Evolutionary conservation across 2,329 filamentous ascomycete genomes (phyloP), one percentile per base, ranked within the genome.

Genomic region (Ophiocordyceps robertsii): DNA sequence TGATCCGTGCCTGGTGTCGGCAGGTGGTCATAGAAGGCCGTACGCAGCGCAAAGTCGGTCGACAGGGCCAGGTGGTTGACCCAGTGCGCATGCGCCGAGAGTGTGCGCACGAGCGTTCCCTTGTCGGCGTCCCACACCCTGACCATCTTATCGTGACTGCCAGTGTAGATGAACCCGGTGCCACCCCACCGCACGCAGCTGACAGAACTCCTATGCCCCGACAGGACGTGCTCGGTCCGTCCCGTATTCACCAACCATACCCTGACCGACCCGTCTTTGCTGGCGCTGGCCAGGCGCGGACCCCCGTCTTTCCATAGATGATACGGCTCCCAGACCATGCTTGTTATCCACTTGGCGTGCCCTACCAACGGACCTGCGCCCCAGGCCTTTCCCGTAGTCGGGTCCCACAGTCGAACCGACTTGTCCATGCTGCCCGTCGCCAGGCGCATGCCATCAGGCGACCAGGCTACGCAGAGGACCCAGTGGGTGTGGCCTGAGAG

Each of bases 171-270:
- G 45, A 77, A 68, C 4, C 88, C 87, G 2, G 80, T 83, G n/a
- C 90, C 90, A 44, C 92, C 92, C 92, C 92, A 98, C 52, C 82
- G 81, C 4, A 96, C 87, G 59, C 89, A 95, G 38, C 84, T 88
- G 14, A 96, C 85, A 39, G 80, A 86, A 37, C 80, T 81, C 65
- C 88, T 92, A 68, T 98, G 92, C 3, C 90, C 90, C 6, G 82
- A 84, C 27, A 96, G 69, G 3, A 90, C 83, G 53, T 84, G 79
- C 54, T 95, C 87, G 2, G 84, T 85, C 37, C 74, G 75, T 33
- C 85, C 82, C 7, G 82, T 79, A 45, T 88, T 81, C 29, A 82
- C 82, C 46, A 89, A 76, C 88, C 89, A 96, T 39, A 96, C 73
- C 33, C 90, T 73, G 36, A 94, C 79, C 0, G 90, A 95, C 19